Conservation (phyloP, 306 rosid species). For the Crataegus laevigata region DNA sequence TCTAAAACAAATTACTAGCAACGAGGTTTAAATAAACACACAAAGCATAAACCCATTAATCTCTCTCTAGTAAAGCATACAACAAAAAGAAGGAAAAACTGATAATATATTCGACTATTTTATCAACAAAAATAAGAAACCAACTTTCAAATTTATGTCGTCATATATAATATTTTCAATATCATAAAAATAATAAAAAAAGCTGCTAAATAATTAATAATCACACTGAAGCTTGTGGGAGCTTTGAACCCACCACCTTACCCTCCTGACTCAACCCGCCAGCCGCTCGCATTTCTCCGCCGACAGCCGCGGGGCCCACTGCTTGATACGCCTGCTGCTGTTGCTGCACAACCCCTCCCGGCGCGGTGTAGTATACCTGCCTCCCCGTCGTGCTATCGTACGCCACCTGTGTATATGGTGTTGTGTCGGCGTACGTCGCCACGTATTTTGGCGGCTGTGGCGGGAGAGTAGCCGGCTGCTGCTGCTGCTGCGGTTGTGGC, state of each 20-base stretch:
- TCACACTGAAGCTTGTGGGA: conserved; percentile 68
- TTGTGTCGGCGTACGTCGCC: conserved; percentile 38
- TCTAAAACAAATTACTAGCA: too few species aligned
- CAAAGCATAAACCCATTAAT: neutral
- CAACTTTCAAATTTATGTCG: neutral
- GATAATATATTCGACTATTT: neutral
- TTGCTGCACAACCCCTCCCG: conserved; percentile 33
- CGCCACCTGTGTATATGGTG: conserved; percentile 32
- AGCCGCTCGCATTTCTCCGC: conserved; percentile 28
- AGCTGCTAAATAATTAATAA: neutral
- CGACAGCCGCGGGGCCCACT: conserved; percentile 7
- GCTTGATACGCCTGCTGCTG: conserved; percentile 16
- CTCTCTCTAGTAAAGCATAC: neutral
- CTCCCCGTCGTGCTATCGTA: conserved; percentile 65
- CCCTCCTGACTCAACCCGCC: conserved; percentile 59
- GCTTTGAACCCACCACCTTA: conserved; percentile 52
- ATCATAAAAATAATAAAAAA: too few species aligned
- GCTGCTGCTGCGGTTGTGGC: conserved; percentile 13
- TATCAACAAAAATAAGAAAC: neutral
- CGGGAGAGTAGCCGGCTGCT: conserved; percentile 13
- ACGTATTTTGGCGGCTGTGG: conserved; percentile 38
- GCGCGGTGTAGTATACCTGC: conserved; percentile 64
- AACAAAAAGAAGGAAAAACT: neutral
- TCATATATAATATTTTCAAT: neutral
- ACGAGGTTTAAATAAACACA: neutral